A percentile compares a stretch with the other conserved stretches of the same genome.
phyloP scores from a whole-genome alignment of 352 stramenopile genomes.

The Phytophthora multivora region DNA sequence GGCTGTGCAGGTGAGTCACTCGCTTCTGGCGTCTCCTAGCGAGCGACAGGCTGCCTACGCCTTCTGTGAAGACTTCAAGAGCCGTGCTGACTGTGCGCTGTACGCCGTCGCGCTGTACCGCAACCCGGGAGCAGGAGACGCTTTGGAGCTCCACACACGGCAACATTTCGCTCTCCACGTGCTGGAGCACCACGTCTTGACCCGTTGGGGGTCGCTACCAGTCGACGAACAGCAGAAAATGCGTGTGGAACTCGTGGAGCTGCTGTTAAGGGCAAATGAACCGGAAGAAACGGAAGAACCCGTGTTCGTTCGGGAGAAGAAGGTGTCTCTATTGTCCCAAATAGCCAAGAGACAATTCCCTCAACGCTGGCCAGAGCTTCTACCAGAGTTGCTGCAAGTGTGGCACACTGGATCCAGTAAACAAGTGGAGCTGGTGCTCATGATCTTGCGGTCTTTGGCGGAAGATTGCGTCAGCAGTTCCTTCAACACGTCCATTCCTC shows the following conservation, averaged over 20 bases:
- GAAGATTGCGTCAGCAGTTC: slow-evolving; percentile 82
- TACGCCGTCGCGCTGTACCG: slow-evolving; percentile 82
- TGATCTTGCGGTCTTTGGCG: slow-evolving; percentile 72
- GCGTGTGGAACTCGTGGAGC: slow-evolving; percentile 58
- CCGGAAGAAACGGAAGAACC: slow-evolving; percentile 38
- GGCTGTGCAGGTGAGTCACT: slow-evolving; percentile 77
- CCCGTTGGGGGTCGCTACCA: slow-evolving; percentile 53
- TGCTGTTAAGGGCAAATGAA: slow-evolving; percentile 42
- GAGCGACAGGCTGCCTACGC: slow-evolving; percentile 67
- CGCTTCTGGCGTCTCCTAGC: slow-evolving; percentile 41
- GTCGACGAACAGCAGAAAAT: slow-evolving; percentile 49
- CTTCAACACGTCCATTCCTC: slow-evolving; percentile 82
- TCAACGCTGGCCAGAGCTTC: slow-evolving; percentile 76
- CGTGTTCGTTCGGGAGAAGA: slow-evolving; percentile 79
- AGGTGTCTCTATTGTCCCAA: slow-evolving; percentile 69
- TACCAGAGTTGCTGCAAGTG: slow-evolving; percentile 67
- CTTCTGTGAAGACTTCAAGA: slow-evolving; percentile 82
- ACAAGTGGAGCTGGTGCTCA: slow-evolving; percentile 74
- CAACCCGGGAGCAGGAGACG: slow-evolving; percentile 40
- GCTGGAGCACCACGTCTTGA: slow-evolving; percentile 72
- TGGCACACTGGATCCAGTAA: slow-evolving; percentile 47
- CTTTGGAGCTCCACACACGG: slow-evolving; percentile 50
- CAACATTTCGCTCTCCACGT: slow-evolving; percentile 85
- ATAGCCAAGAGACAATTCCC: slow-evolving; percentile 84
- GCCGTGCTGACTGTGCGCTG: slow-evolving; percentile 61